Evolutionary conservation across 2,329 filamentous ascomycete species (phyloP).

Genomic region (Fusarium sp.): DNA sequence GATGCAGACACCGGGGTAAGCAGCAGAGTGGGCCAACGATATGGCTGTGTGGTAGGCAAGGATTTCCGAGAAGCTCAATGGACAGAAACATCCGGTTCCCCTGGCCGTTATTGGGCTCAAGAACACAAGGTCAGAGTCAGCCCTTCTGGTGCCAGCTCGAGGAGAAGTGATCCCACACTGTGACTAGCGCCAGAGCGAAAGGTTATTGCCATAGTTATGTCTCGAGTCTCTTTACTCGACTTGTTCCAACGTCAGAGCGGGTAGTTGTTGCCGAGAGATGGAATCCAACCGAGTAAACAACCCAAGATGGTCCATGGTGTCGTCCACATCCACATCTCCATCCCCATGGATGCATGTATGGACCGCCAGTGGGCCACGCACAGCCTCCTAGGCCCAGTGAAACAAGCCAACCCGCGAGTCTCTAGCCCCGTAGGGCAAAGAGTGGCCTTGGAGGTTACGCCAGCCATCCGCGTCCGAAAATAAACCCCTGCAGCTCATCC

Average conservation of each 20-base stretch:
- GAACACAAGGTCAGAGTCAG: neutral
- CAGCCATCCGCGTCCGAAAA: slow-evolving; percentile 17
- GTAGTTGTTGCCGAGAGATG: neutral
- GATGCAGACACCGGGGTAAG: slow-evolving; percentile 24
- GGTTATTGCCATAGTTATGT: neutral
- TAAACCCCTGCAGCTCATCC: slow-evolving; percentile 5
- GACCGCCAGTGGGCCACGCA: neutral
- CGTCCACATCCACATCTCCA: neutral
- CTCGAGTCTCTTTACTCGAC: neutral
- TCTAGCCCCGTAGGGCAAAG: slow-evolving; percentile 1
- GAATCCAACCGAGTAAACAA: neutral
- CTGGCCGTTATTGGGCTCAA: slow-evolving; percentile 2
- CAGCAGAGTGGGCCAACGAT: slow-evolving; percentile 40
- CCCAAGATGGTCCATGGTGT: neutral
- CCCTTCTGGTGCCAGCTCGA: slow-evolving; percentile 3
- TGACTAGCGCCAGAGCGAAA: neutral
- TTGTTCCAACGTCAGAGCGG: neutral
- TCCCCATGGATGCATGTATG: neutral
- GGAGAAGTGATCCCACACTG: neutral
- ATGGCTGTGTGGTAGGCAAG: slow-evolving; percentile 26
- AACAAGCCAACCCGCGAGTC: neutral
- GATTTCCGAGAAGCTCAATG: slow-evolving; percentile 52
- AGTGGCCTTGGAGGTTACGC: neutral
- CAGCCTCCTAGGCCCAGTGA: neutral
- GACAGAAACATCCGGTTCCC: slow-evolving; percentile 12